Percentiles rank a stretch among this genome's conserved stretches.
phyloP scores from a whole-genome alignment of 495 filamentous ascomycete species.

The Penicillium turbatum region DNA sequence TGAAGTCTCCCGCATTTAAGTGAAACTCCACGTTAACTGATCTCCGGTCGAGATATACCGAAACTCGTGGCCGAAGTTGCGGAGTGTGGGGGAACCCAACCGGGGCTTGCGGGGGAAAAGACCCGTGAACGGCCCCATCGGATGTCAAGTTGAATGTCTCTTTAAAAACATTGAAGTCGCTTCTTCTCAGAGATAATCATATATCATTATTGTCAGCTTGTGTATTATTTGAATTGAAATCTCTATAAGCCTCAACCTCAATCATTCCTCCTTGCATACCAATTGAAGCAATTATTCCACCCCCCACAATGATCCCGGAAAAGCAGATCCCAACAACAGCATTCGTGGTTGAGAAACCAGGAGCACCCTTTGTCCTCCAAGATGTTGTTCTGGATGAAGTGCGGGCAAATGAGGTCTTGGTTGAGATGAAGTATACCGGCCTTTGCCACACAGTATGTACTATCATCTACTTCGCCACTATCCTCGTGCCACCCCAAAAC shows the following conservation, averaged over 20 bases:
- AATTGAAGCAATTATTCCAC: neutral
- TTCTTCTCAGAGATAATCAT: neutral
- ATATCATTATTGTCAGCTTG: neutral
- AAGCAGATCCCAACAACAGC: conserved; percentile 24
- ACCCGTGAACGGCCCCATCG: neutral
- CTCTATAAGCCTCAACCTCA: neutral
- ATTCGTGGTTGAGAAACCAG: conserved; percentile 26
- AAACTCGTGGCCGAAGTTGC: conserved; percentile 8
- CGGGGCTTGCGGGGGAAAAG: conserved; percentile 14
- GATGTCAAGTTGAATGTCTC: neutral
- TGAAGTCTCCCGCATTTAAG: too few species aligned
- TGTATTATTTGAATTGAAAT: neutral
- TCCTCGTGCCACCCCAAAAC: neutral
- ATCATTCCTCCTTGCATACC: neutral
- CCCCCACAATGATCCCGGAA: conserved; percentile 15
- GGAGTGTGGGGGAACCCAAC: conserved; percentile 8
- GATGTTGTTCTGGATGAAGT: conserved; percentile 30
- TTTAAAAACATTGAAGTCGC: neutral
- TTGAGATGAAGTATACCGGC: conserved; percentile 35
- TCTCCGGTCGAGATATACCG: conserved; percentile 6
- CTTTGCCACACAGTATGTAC: conserved; percentile 32
- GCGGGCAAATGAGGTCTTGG: conserved; percentile 26
- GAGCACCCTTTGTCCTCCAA: conserved; percentile 24
- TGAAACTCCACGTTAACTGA: neutral
- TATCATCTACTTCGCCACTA: neutral